A percentile compares a stretch with the other conserved stretches of the same genome.
Evolutionary conservation across 139 green algal species (phyloP).

Genomic region (Trebouxia sp.): DNA sequence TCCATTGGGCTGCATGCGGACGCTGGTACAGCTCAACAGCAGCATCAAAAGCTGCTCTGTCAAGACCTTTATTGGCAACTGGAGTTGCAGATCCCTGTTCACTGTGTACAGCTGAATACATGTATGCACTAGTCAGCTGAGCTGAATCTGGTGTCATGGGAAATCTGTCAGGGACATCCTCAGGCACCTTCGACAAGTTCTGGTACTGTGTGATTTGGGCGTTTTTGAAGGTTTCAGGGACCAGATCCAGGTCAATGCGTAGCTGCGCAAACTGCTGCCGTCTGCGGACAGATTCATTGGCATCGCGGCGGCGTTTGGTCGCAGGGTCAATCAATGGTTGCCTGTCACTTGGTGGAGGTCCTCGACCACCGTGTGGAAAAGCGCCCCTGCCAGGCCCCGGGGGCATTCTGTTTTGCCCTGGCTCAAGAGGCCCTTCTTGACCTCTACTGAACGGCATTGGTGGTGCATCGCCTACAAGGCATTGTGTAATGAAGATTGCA

Average conservation of each 20-base stretch:
- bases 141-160: not conserved
- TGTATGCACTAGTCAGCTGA: not conserved
- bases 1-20: not conserved
- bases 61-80: not conserved
- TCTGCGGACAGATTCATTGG: conserved; percentile 10
- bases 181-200: not conserved
- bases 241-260: conserved; percentile 21
- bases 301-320: conserved; percentile 52
- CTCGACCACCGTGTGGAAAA: not conserved
- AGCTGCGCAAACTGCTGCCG: not conserved
- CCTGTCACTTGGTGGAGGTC: not conserved
- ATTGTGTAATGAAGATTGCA: too few species aligned
- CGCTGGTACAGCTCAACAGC: not conserved
- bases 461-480: too few species aligned
- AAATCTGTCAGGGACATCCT: not conserved
- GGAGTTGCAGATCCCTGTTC: not conserved
- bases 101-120: conserved; percentile 19
- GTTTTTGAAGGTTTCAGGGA: not conserved
- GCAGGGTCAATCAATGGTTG: conserved; percentile 24
- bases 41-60: conserved; percentile 19
- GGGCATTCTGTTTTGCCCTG: not conserved
- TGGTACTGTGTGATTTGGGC: not conserved
- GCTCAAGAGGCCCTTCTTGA: not conserved
- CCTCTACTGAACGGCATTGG: conserved; percentile 1
- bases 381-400: not conserved